Evolutionary conservation across 2,329 filamentous ascomycete genomes (phyloP).

Genomic region (Didymella pomorum): DNA sequence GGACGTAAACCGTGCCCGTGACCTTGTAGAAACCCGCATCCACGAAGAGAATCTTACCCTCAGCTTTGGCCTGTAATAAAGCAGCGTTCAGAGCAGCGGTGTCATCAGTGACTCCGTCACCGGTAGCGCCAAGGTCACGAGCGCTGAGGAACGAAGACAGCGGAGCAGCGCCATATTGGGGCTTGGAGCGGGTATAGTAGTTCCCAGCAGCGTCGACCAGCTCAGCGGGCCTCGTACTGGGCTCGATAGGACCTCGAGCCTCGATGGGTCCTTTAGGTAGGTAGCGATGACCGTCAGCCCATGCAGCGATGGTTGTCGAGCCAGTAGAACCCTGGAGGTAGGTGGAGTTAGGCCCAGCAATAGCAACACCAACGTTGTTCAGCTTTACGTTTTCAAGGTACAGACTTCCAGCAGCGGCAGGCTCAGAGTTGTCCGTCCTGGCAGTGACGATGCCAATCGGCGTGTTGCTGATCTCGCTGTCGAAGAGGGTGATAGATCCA

Average conservation of each 20-base stretch:
- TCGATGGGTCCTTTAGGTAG: slow-evolving; percentile 51
- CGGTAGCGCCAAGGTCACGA: slow-evolving; percentile 66
- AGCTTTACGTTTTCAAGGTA: slow-evolving; percentile 68
- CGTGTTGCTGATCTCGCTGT: slow-evolving; percentile 62
- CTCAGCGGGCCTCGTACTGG: slow-evolving; percentile 51
- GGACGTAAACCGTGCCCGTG: slow-evolving; percentile 62
- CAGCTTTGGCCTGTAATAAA: slow-evolving; percentile 68
- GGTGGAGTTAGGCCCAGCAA: slow-evolving; percentile 35
- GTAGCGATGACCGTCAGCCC: slow-evolving; percentile 47
- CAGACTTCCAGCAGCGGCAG: slow-evolving; percentile 58
- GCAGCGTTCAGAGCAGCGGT: slow-evolving; percentile 79
- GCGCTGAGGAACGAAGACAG: slow-evolving; percentile 68
- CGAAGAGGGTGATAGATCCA: slow-evolving; percentile 66
- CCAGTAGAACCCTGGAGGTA: slow-evolving; percentile 39
- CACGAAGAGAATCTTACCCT: slow-evolving; percentile 63
- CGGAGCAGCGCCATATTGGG: slow-evolving; percentile 57
- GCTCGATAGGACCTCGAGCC: slow-evolving; percentile 55
- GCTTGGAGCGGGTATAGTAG: slow-evolving; percentile 62
- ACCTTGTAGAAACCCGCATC: slow-evolving; percentile 66
- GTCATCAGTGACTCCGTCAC: slow-evolving; percentile 86
- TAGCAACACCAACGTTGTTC: slow-evolving; percentile 54
- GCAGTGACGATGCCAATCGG: slow-evolving; percentile 60
- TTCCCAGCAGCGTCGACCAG: slow-evolving; percentile 57
- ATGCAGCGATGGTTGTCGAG: slow-evolving; percentile 35
- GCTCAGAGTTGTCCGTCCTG: slow-evolving; percentile 53